Conservation (phyloP, 225 moss, liverwort and hornwort species). For the Bryum argenteum region DNA sequence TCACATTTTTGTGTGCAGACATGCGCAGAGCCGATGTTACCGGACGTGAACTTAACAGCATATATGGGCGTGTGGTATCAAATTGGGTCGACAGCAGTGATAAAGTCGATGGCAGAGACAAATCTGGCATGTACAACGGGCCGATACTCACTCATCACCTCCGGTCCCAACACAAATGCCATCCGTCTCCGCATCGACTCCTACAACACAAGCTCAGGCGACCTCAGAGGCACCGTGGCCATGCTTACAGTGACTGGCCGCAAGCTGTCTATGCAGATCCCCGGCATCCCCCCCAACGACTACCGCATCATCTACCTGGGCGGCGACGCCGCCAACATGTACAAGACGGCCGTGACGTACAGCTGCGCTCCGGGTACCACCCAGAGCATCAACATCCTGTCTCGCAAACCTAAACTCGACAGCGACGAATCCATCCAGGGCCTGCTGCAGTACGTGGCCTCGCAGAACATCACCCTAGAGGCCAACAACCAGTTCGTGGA, state of each 20-base stretch:
- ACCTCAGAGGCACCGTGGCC: background rate
- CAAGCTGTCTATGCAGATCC: constrained; percentile 16
- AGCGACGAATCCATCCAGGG: background rate
- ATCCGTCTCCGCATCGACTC: constrained; percentile 39
- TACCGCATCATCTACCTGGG: constrained; percentile 41
- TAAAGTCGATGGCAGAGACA: background rate
- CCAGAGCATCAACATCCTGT: constrained; percentile 40
- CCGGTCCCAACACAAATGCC: constrained; percentile 5
- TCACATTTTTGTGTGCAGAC: too few species aligned
- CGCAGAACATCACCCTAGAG: constrained; percentile 13
- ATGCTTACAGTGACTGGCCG: constrained; percentile 22
- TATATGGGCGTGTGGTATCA: constrained; percentile 50
- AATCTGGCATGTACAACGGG: constrained; percentile 24
- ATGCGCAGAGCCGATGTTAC: constrained; percentile 24
- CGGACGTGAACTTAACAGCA: constrained; percentile 35
- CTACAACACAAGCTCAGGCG: constrained; percentile 44
- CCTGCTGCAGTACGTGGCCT: background rate
- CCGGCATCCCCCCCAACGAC: constrained; percentile 16
- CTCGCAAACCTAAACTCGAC: constrained; percentile 22
- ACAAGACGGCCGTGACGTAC: constrained; percentile 40
- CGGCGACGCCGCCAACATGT: constrained; percentile 4
- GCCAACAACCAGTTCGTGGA: constrained; percentile 27
- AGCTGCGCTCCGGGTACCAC: constrained; percentile 32
- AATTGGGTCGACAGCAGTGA: constrained; percentile 38
- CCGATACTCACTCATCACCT: constrained; percentile 39